Evolutionary conservation across 345 rosid genomes (phyloP).

Genomic region (Salix dunnii): DNA sequence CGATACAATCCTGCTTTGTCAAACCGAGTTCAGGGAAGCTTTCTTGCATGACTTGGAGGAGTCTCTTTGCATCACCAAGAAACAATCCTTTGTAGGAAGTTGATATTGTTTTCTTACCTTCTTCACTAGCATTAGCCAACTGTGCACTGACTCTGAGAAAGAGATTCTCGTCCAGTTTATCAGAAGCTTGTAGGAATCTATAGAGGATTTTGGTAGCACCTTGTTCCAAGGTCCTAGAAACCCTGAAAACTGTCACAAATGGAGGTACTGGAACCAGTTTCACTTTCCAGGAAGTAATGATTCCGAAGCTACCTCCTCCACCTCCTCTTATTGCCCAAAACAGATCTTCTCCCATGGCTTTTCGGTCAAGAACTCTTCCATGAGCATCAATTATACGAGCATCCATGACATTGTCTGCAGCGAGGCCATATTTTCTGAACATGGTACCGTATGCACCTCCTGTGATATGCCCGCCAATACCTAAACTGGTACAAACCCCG

Average conservation of each 20-base stretch:
- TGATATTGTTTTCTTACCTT: not conserved
- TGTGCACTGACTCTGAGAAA: conserved; percentile 47
- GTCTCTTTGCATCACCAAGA: not conserved
- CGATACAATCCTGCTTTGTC: not conserved
- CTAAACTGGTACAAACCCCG: conserved; percentile 3
- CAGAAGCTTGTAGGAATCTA: conserved; percentile 52
- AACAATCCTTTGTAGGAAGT: not conserved
- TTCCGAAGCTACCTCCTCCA: conserved; percentile 66
- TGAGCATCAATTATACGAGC: conserved; percentile 1
- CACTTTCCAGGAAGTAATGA: conserved; percentile 58
- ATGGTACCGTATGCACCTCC: conserved; percentile 8
- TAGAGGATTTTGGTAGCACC: conserved; percentile 39
- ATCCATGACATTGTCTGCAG: conserved; percentile 12
- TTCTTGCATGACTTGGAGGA: not conserved
- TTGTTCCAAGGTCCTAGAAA: conserved; percentile 47
- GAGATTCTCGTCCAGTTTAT: conserved; percentile 48
- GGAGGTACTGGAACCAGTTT: conserved; percentile 63
- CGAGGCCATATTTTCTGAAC: conserved; percentile 12
- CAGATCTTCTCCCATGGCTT: conserved; percentile 60
- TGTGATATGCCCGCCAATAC: conserved; percentile 10
- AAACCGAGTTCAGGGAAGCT: not conserved
- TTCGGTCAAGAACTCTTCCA: conserved; percentile 2
- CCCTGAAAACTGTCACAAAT: conserved; percentile 54
- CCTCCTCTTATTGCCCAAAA: conserved; percentile 83
- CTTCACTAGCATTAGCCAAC: not conserved